Base-by-base conservation (phyloP, 306 rosid genomes). In the Sechiopsis laciniata region DNA sequence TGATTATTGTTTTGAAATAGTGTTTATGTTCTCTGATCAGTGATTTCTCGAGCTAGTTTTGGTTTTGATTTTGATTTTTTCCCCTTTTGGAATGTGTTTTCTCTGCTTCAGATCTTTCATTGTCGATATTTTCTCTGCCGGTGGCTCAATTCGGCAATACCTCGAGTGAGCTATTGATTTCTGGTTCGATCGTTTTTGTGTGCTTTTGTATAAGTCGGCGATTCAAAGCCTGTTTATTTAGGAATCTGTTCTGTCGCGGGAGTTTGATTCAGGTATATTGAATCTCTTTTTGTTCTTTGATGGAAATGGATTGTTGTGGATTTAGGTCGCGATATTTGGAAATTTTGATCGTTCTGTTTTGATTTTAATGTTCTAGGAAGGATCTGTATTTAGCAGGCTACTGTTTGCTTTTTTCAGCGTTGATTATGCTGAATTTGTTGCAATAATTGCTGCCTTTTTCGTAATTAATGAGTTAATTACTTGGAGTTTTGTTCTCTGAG, bases 251-350 rank as follows among this genome's bases (percentile, higher is more conserved):
- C 46, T 42, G n/a, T 45, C 20, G 67, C 63, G 48, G 77, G 70
- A 78, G 57, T 46, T 19, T 46, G 58, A 68, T 81, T 86, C 79
- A 75, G 92, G 89, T 90, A 82, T 35, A 26, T 46, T 20, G 26
- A 11, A 72, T 75, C 29, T 48, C 71, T 5, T 45, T 42, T 20
- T 26, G 73, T 48, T 76, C 74, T 26, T 59, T 35, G 72, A 13
- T 26, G 42, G 62, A 54, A 54, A 71, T 83, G 42, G 40, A 22
- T 66, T 71, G 67, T 16, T 26, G 10, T 59, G 20, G 63, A 71
- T 77, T 65, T 78, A 50, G 76, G 74, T 72, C 63, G 32, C 12
- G 77, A 79, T 35, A 61, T 72, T 74, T 64, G 35, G 60, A 65
- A 72, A 42, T 77, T 65, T 77, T 55, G 2, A 21, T 54, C 35